Evolutionary conservation across 345 rosid genomes (phyloP), one percentile per base, ranked within the genome.

Genomic region (Anacardium occidentale): DNA sequence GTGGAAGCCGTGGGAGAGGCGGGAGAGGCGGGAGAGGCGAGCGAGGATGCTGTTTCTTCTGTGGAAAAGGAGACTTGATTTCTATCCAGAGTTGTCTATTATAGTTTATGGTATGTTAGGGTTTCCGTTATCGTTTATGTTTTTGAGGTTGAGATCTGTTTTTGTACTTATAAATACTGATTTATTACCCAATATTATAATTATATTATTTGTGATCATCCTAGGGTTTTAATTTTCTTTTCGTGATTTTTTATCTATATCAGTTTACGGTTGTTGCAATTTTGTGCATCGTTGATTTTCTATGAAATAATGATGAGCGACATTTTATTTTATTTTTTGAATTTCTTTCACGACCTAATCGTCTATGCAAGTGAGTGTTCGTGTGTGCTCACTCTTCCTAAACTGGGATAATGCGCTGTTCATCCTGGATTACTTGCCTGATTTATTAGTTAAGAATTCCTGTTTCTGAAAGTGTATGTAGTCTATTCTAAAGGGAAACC

Each of bases 51-150:
- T 56, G 76, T 51, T 9, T 62, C 81, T 29, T 34, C 82, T 67
- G 66, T 59, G 50, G 79, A 79, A 75, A 26, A 66, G 17, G 87
- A 84, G 76, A 82, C 81, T 72, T 83, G 80, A 85, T 50, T 73
- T 72, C 72, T 72, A 34, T 34, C 58, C 62, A 50, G 18, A 47
- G 24, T 40, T 15, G 48, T 66, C 34, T 70, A 34, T 63, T 66
- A 29, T 67, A 50, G 73, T 34, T 57, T 29, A 58, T 82, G 82
- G 77, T 71, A 83, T 79, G 81, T 48, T 75, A 76, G 85, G 81
- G 61, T 59, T 76, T 77, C 58, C 76, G 51, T 64, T 37, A 12
- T 45, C 26, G 22, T 37, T 59, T 66, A 9, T 65, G 69, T n/a
- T 50, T 50, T 37, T 8, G 45, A 55, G 69, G 20, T 26, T 70